Evolutionary conservation across 176 grass and related monocot species (phyloP), one percentile per base, ranked within the genome.

Genomic region (Avena eriantha): DNA sequence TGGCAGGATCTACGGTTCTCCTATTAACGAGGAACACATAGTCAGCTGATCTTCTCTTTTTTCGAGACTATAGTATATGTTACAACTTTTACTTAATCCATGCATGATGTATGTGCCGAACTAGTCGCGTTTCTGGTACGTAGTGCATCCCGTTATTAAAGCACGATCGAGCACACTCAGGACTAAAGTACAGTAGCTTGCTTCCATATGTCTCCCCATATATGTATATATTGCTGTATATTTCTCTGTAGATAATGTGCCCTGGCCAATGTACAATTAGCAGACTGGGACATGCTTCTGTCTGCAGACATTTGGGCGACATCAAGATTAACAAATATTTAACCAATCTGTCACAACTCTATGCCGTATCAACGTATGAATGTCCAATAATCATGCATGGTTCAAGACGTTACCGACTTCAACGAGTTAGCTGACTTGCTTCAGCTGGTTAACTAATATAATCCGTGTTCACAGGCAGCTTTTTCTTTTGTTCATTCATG

Each of bases 331-430:
- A 68, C 61, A 67, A 67, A 14, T 79, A n/a, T 51, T 24, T 60
- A 45, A 69, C 7, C 24, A 83, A 73, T 31, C 68, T 47, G 24
- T 47, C 36, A 73, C 0, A 22, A 29, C 24, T 48, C 31, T 13
- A 66, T 49, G 57, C 9, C 15, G 85, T 58, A 80, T 76, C 58
- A 81, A 50, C 26, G 3, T 59, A 6, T 60, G 29, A 49, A 26
- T 86, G 88, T 48, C 17, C 79, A 53, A 82, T 82, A 51, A 82
- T 82, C 70, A 83, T 33, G 50, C 69, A 75, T 86, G 51, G 39
- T 83, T 76, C 21, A 78, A 83, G 6, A 4, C 17, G n/a, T 65
- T 87, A 80, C 79, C 80, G 33, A 84, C 75, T 15, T 90, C 41
- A 24, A 9, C 22, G 3, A 76, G 29, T 29, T 34, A 67, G 76